Evolutionary conservation across 345 rosid genomes (phyloP).

Genomic region (Lagerstroemia speciosa): DNA sequence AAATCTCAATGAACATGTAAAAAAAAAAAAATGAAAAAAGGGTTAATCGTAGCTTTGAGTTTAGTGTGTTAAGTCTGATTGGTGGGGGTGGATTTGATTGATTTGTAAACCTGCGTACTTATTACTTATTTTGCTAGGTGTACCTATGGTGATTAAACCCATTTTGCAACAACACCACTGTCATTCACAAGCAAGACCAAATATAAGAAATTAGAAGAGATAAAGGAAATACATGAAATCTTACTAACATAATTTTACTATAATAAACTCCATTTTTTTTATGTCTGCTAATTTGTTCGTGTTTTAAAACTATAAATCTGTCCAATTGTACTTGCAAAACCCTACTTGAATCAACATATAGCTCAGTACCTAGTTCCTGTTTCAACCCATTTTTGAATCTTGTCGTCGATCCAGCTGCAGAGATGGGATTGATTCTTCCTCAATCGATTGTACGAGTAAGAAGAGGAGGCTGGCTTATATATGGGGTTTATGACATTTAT

Average conservation of each 20-base stretch:
- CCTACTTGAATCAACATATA: too few relatives aligned
- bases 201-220: too few relatives aligned
- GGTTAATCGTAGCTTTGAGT: neutral
- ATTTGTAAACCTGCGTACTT: neutral
- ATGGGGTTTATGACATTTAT: neutral
- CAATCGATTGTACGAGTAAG: neutral
- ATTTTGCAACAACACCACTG: neutral
- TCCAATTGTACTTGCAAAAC: too few relatives aligned
- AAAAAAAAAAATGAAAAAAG: neutral
- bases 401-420: too few relatives aligned
- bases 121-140: neutral
- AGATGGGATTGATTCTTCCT: too few relatives aligned
- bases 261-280: too few relatives aligned
- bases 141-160: neutral
- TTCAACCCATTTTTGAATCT: too few relatives aligned
- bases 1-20: neutral
- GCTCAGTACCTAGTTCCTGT: too few relatives aligned
- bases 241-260: too few relatives aligned
- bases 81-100: conserved; percentile 1
- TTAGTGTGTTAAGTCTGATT: neutral
- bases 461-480: neutral
- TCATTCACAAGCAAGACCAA: neutral
- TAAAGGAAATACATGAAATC: too few relatives aligned
- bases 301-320: too few relatives aligned
- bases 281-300: too few relatives aligned